Base-by-base conservation (phyloP, 164 flowering plant genomes). In the Brasenia schreberi region DNA sequence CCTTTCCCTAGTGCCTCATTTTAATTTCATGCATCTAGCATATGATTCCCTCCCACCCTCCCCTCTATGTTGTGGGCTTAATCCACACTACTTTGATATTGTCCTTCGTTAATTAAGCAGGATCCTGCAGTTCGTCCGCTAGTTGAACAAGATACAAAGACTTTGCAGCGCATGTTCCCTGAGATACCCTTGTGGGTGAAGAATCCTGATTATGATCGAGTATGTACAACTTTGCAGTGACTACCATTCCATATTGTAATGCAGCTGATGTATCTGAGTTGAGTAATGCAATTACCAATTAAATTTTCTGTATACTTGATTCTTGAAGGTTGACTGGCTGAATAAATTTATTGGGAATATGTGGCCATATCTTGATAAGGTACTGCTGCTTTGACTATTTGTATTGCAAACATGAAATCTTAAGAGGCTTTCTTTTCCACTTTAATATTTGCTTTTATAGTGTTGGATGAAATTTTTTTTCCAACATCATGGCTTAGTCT, bases 311-410 rank as follows among this genome's bases (percentile, higher is more conserved):
- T 5, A 11, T 66, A 64, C 39, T 66, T 49, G 19, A 59, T 10
- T 64, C 56, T 18, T 78, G 76, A 65, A 94, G 99, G 70, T 95
- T 80, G 99, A 95, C 72, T 95, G 99, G 99, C 83, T 94, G 18
- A 94, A 89, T 84, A 86, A 79, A 72, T 86, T 94, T 53, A 74
- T 94, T 42, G 85, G 70, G 42, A 33, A 14, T 43, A 89, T 94
- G 95, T 94, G 99, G 99, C 99, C 99, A 74, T 91, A 86, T 69
- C 78, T 95, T 66, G 94, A 95, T 80, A 90, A 82, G 96, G 99
- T 91, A 70, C 12, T 64, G 18, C 65, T 44, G 59, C 18, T 65
- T 23, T 45, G 23, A 44, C 19, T 61, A 16, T 52, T 44, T 27
- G 18, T 67, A 66, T 10, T 62, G 4, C 61, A 45, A 45, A 2